Base-by-base conservation (phyloP, 495 filamentous ascomycete genomes). In the Umbilicaria muhlenbergii region DNA sequence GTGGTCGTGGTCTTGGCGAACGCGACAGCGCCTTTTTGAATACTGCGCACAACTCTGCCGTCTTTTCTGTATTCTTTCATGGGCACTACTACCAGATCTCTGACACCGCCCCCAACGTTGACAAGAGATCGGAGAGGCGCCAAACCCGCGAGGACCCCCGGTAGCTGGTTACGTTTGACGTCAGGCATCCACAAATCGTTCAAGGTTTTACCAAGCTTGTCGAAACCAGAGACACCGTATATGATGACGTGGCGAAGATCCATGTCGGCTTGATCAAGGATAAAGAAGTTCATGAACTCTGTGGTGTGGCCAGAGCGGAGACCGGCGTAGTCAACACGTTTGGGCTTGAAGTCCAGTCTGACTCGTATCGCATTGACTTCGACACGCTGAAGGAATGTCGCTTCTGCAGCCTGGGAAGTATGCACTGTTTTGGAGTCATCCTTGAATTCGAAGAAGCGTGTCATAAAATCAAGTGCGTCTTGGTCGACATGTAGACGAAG, bases 101-200 rank as follows among this genome's bases (percentile, higher is more conserved):
- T 77, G 41, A 96, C 76, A 3, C 89, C 89, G 36, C 75, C 78
- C 13, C 86, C 86, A 14, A 96, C 82, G 52, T 92, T 94, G 36
- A 92, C 88, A 0, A 99, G 61, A 15, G 83, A 83, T 13, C 88
- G 76, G 17, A 96, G 81, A 5, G 86, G 83, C 0, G 86, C 87
- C n/a, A 99, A 65, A 32, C 92, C 91, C 1, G 86, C 81, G 34
- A 99, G 70, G 0, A 96, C 78, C 6, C 81, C 78, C 1, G 86
- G 88, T 5, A 99, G 80, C 56, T 99, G 92, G 46, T 83, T 93
- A 6, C 71, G 61, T 60, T 81, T 89, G 56, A 99, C 79, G 53
- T 99, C 86, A 10, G 85, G 87, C 77, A 86, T 93, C 92, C 92
- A 99, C 41, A 94, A 83, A 54, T 94, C 86, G 56, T 95, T 95